Evolutionary conservation across 495 filamentous ascomycete genomes (phyloP), one percentile per base, ranked within the genome.

Genomic region (Articulospora tetracladia): DNA sequence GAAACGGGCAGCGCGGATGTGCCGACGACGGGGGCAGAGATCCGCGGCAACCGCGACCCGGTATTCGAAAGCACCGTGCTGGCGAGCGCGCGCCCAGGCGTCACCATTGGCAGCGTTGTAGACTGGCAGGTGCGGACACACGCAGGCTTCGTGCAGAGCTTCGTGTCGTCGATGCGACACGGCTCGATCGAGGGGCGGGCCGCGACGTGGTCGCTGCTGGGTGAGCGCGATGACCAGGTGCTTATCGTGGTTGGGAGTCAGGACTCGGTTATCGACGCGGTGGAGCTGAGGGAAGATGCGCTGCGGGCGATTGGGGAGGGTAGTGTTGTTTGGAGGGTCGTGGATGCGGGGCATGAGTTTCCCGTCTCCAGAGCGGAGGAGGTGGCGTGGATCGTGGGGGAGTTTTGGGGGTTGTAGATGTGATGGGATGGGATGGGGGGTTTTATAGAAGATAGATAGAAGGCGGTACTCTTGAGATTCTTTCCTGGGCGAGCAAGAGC

Each of bases 111-210:
- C 30, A 66, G 66, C 3, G 77, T 78, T 23, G 74, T 83, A 59
- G 63, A 71, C 20, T 88, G 84, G 83, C 82, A 86, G 65, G 62
- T 82, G n/a, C 67, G 68, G 10, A 61, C 74, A 34, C 83, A 88
- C 62, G 48, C 69, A 19, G 85, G 85, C 8, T 88, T 82, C 60
- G 66, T 84, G 7, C 70, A 67, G 11, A 74, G 79, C 27, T 87
- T 86, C 62, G 73, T 83, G 64, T 78, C 74, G 63, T 80, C 75
- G 17, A 81, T 86, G 25, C 69, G 74, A 22, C 64, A 79, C 55
- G 78, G 79, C 4, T 81, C 82, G 8, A 73, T 86, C n/a, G 77
- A 79, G 67, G 77, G 77, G n/a, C 76, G 80, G 66, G 69, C 75
- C n/a, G 74, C 70, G 27, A 75, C 77, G 46, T 86, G 80, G 80